Percentiles rank a stretch among this genome's conserved stretches.
phyloP scores from a whole-genome alignment of 106 monocot species.

The Alisma plantagoaquatica region DNA sequence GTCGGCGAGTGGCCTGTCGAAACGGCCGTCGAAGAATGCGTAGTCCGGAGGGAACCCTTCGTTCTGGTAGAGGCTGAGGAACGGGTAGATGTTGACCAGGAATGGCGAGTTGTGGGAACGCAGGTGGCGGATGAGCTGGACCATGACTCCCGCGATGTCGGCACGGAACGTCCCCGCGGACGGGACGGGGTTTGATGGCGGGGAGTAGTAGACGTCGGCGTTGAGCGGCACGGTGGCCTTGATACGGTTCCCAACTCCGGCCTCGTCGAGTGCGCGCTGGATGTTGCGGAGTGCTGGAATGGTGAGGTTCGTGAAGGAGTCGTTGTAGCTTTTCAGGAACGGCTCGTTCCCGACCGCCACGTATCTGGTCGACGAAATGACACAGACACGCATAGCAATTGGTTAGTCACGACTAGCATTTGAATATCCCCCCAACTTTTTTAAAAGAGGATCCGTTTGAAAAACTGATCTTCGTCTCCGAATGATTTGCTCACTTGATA shows the following conservation, averaged over 20 bases:
- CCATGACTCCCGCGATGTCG: slow-evolving; percentile 49
- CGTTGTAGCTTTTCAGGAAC: slow-evolving; percentile 18
- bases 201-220: slow-evolving; percentile 83
- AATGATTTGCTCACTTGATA: slow-evolving; percentile 8
- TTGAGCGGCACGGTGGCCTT: slow-evolving; percentile 74
- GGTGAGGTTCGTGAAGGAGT: slow-evolving; percentile 5
- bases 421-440: too few relatives aligned
- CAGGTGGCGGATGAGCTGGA: slow-evolving; percentile 33
- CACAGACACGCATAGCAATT: too few relatives aligned
- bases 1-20: slow-evolving; percentile 29
- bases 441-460: not conserved
- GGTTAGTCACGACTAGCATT: too few relatives aligned
- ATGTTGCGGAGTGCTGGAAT: slow-evolving; percentile 10
- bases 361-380: slow-evolving; percentile 1
- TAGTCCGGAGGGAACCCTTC: slow-evolving; percentile 51
- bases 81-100: slow-evolving; percentile 79
- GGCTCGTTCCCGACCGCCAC: slow-evolving; percentile 18
- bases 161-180: slow-evolving; percentile 63
- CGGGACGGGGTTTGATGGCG: slow-evolving; percentile 39
- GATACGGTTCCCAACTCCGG: slow-evolving; percentile 17
- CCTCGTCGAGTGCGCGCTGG: slow-evolving; percentile 13
- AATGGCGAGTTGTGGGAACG: slow-evolving; percentile 31
- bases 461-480: not conserved
- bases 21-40: slow-evolving; percentile 59
- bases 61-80: slow-evolving; percentile 48